phyloP scores from a whole-genome alignment of 2,329 filamentous ascomycete genomes.

The Colletotrichum chlorophyti region DNA sequence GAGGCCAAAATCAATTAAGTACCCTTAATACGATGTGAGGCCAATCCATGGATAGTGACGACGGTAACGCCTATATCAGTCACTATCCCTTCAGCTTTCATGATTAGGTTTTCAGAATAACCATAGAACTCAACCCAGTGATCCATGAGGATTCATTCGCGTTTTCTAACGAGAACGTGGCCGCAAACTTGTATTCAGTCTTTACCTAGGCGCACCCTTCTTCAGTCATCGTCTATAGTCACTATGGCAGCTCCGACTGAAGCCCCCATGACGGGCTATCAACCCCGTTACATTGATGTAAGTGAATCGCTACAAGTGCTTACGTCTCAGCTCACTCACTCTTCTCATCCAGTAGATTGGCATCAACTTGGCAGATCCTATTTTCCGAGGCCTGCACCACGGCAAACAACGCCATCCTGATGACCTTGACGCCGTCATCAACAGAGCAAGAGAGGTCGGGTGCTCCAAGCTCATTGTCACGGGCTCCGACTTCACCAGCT shows the following conservation, averaged over 20 bases:
- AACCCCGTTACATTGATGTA: constrained; percentile 69
- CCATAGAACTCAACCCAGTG: neutral
- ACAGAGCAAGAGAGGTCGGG: constrained; percentile 77
- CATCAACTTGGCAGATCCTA: constrained; percentile 93
- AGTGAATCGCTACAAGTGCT: constrained; percentile 32
- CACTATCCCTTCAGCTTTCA: neutral
- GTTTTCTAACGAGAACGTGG: neutral
- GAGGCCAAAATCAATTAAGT: constrained; percentile 10
- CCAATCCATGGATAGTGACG: too few species aligned
- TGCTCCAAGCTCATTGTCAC: constrained; percentile 93
- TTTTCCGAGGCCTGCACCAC: constrained; percentile 86
- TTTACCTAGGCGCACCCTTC: neutral
- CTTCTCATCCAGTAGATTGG: constrained; percentile 66
- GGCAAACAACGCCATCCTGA: constrained; percentile 77
- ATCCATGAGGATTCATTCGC: constrained; percentile 2
- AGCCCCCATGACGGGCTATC: constrained; percentile 38
- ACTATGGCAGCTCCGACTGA: constrained; percentile 17
- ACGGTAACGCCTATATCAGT: neutral
- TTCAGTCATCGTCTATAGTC: neutral
- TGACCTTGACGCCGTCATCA: constrained; percentile 79
- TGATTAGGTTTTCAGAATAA: neutral
- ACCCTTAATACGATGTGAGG: neutral
- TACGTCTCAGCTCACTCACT: constrained; percentile 25
- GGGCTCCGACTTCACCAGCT: constrained; percentile 84
- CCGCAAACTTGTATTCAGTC: neutral